A percentile compares a stretch with the other conserved stretches of the same genome.
Evolutionary conservation across 164 flowering plant genomes (phyloP).

Genomic region (Platanus orientalis): DNA sequence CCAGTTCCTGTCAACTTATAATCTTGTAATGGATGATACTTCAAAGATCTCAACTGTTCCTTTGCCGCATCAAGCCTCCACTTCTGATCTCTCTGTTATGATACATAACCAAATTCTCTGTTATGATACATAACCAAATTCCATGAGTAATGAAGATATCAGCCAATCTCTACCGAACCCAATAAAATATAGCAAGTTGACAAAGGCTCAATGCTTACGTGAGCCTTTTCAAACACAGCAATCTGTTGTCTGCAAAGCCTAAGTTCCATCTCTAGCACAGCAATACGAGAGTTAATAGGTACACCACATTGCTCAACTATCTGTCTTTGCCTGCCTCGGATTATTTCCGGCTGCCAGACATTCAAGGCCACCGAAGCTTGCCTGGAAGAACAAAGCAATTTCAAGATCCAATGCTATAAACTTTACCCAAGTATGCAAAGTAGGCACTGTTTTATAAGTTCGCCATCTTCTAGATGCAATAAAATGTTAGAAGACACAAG

Average conservation of each 20-base stretch:
- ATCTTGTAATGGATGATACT: conserved; percentile 67
- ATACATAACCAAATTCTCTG: conserved; percentile 42
- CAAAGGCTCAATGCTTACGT: conserved; percentile 42
- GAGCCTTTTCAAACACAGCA: conserved; percentile 32
- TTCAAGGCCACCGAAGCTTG: conserved; percentile 81
- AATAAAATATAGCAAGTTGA: not conserved
- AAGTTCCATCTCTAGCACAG: conserved; percentile 69
- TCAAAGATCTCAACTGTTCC: conserved; percentile 45
- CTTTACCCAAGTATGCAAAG: not conserved
- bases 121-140: conserved; percentile 12
- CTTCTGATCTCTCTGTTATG: conserved; percentile 46
- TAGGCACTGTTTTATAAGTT: not conserved
- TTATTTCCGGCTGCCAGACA: conserved; percentile 92
- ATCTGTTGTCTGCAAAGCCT: conserved; percentile 67
- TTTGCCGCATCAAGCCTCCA: conserved; percentile 48
- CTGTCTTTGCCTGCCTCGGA: conserved; percentile 62
- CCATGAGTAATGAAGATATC: not conserved
- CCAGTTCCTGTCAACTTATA: conserved; percentile 10
- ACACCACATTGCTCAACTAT: conserved; percentile 66
- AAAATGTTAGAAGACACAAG: not conserved
- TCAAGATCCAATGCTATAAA: not conserved
- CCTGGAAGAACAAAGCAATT: conserved; percentile 29
- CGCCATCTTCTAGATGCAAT: not conserved
- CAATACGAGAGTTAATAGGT: conserved; percentile 52
- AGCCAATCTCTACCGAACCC: not conserved